Base-by-base conservation (phyloP, 768 basidiomycete species). In the Suillus placidus region DNA sequence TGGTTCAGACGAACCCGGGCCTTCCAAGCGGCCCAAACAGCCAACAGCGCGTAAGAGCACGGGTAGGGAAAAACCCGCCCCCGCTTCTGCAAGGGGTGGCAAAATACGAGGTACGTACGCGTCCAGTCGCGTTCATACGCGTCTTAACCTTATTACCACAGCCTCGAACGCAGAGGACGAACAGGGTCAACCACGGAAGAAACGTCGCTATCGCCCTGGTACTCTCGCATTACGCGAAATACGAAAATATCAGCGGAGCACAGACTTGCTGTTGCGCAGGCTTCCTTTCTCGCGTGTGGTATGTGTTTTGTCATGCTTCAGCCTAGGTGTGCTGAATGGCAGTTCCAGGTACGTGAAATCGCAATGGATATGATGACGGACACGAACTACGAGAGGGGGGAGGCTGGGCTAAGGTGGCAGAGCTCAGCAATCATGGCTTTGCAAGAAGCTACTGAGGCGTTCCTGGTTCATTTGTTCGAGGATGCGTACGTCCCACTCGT, bases 371-470 rank as follows among this genome's bases (percentile, higher is more conserved):
- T 96, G 91, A 88, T 86, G 68, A 94, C 94, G 10, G 88, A 92
- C 76, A 86, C 85, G 71, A 82, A 86, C 58, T 81, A 85, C 61
- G 86, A 87, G 63, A 80, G 80, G 34, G 87, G 84, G 23, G 81
- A 82, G 3, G 81, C 84, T 13, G 85, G 85, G 9, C 78, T 99
- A 62, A 85, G 97, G 56, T 99, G 97, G 97, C 97, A 99, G 77
- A 94, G 89, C 68, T 94, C 95, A 6, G 97, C 97, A 6, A 83
- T 99, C 64, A 74, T 95, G 72, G 97, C 97, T 2, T 77, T 99
- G 67, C 97, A 99, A 73, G 97, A 99, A 78, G 97, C 97, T 14
- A 94, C 95, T 30, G 95, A 97, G 77, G 94, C 95, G 16, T 97
- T 87, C 72, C 82, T 99, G 20, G 94, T 99, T 23, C 96, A 99